Evolutionary conservation across 2,329 filamentous ascomycete genomes (phyloP), one percentile per base, ranked within the genome.

Genomic region (Hymenoscyphus linearis): DNA sequence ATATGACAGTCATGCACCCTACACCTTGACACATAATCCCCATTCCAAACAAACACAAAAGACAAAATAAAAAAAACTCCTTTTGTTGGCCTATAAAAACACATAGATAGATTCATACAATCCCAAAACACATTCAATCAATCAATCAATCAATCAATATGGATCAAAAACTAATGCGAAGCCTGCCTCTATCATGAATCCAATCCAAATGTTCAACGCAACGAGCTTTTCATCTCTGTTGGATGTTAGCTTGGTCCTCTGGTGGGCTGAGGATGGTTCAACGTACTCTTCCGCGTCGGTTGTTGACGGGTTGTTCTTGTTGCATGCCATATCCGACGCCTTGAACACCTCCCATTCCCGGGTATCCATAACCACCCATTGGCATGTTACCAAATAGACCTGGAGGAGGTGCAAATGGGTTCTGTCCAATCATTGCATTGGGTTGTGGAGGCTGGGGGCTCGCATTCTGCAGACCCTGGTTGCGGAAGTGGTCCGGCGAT

Each of bases 231-330:
- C 55, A 65, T 63, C 63, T 65, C 61, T 65, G 59, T 37, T 26
- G 50, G 22, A 52, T 40, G 52, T 65, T 61, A 65, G 63, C 59
- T 54, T 55, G 31, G 37, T 52, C 34, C 14, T 25, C 35, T 31
- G 18, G 10, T 1, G 10, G 40, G 52, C 25, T 31, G 27, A 12
- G 36, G 25, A n/a, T 31, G 27, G 35, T 36, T 62, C 44, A 66
- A 69, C 67, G 57, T 80, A 85, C 82, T 70, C 84, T 81, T 74
- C 84, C 84, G 67, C 84, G 81, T 73, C 84, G 76, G 65, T 76
- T 72, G 72, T 82, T 84, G 66, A 77, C 78, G 67, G 82, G 81
- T 67, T 83, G 82, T 69, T 85, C 82, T 65, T 85, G 82, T 64
- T 79, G 79, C 75, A 82, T 76, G 68, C 82, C 68, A 59, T 67